Base-by-base conservation (phyloP, 2,329 filamentous ascomycete species). In the Colletotrichum magnum region DNA sequence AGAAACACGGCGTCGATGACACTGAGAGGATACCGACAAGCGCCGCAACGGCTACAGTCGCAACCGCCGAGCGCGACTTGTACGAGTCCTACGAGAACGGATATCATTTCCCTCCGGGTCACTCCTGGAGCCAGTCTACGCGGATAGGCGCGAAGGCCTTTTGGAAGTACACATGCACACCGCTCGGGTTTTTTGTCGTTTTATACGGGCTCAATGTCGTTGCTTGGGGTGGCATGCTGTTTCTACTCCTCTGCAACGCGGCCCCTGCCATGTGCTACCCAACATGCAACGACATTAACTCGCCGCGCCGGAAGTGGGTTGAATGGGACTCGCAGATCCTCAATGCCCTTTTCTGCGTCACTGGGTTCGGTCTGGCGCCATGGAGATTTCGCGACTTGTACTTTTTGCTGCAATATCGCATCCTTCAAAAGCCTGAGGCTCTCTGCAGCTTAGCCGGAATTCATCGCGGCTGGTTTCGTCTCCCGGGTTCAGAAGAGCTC, bases 201-300 rank as follows among this genome's bases (percentile, higher is more conserved):
- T 78, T 97, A 6, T 97, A 97, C 79, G 90, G 92, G 13, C 86
- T 96, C 66, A 95, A 95, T 72, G 88, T 97, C 21, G 89, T 97
- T 10, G 94, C 93, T 0, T 97, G 94, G 94, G 94, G 94, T 59
- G 94, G 92, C 67, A 97, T 97, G 94, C 86, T 97, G 41, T 97
- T 97, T 80, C 83, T 97, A 18, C 84, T 97, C 2, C 88, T 97
- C 28, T 92, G 91, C 83, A 93, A 94, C 75, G 93, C 87, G 64
- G 84, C 89, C 2, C 90, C 91, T 6, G 89, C 89, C 69, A 94
- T 94, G 92, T 94, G 93, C 83, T 78, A 85, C 73, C 90, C 87
- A 0, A 83, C 83, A 43, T 95, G 93, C 82, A 86, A 93, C 76
- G 85, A 93, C 73, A 90, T 94, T 77, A 84, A 94, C 75, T 94